Conservation (phyloP, 164 flowering plant species). For the Sedum album region DNA sequence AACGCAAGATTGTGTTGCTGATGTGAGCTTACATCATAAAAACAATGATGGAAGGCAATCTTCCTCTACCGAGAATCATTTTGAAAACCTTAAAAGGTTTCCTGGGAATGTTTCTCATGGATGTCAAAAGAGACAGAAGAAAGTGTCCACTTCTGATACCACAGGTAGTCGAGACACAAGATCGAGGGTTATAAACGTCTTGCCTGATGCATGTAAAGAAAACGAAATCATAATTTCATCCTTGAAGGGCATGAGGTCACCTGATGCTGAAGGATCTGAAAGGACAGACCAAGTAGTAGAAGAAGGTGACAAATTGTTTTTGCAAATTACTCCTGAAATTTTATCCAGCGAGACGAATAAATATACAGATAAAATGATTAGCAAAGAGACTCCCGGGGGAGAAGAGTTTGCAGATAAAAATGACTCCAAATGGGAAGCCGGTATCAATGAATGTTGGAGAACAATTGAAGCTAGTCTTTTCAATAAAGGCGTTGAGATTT, state of each 20-base stretch:
- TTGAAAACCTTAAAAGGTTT: conserved; percentile 69
- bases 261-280: conserved; percentile 35
- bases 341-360: conserved; percentile 26
- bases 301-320: conserved; percentile 19
- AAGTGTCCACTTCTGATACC: conserved; percentile 52
- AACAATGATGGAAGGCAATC: conserved; percentile 29
- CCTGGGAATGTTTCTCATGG: conserved; percentile 60
- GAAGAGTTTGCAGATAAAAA: conserved; percentile 68
- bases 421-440: conserved; percentile 33
- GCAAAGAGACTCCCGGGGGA: conserved; percentile 38
- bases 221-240: conserved; percentile 53
- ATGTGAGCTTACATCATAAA: conserved; percentile 24
- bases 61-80: conserved; percentile 36
- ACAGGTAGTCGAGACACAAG: conserved; percentile 38
- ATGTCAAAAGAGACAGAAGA: conserved; percentile 72
- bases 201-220: conserved; percentile 49
- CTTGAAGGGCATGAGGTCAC: conserved; percentile 45
- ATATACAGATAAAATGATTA: conserved; percentile 21
- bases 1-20: conserved; percentile 39
- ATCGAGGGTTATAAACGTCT: conserved; percentile 43
- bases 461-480: conserved; percentile 70
- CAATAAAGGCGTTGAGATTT: conserved; percentile 86
- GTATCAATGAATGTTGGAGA: conserved; percentile 59
- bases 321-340: conserved; percentile 23
- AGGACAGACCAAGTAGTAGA: conserved; percentile 31